Evolutionary conservation across 2,329 filamentous ascomycete species (phyloP).

Genomic region (Fusarium pseudoanthophilum): DNA sequence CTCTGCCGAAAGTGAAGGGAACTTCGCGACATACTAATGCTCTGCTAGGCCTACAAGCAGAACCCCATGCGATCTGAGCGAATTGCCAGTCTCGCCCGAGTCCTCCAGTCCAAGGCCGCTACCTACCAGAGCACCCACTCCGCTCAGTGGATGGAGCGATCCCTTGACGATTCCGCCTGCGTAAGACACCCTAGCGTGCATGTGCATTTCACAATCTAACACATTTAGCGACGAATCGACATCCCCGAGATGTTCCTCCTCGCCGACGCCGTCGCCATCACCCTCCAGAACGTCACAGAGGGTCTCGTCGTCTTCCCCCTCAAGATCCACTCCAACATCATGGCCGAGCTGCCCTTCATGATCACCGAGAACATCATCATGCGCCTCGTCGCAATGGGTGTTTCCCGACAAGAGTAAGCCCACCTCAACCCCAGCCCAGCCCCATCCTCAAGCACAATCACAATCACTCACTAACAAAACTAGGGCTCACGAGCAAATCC

Average conservation of each 20-base stretch:
- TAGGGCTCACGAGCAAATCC: slow-evolving; percentile 36
- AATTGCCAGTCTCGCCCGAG: slow-evolving; percentile 20
- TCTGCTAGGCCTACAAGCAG: slow-evolving; percentile 5
- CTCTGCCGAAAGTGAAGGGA: rapidly evolving
- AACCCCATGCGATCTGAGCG: slow-evolving; percentile 29
- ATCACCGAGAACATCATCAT: slow-evolving; percentile 39
- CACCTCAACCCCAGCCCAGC: too few relatives aligned
- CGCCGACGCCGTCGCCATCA: slow-evolving; percentile 25
- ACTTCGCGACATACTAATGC: rapidly evolving
- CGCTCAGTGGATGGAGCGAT: slow-evolving; percentile 27
- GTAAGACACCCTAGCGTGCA: background rate
- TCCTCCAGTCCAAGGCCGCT: slow-evolving; percentile 11
- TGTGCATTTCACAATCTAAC: background rate
- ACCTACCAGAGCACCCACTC: slow-evolving; percentile 19
- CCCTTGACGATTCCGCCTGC: slow-evolving; percentile 20
- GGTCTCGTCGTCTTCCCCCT: slow-evolving; percentile 37
- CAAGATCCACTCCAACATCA: slow-evolving; percentile 14
- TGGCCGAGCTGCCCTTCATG: slow-evolving; percentile 31
- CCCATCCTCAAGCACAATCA: too few relatives aligned
- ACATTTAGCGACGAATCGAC: slow-evolving; percentile 4
- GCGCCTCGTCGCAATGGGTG: slow-evolving; percentile 28
- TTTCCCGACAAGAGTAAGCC: slow-evolving; percentile 18
- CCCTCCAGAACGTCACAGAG: slow-evolving; percentile 34
- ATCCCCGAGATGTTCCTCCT: slow-evolving; percentile 35
- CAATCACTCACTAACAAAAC: background rate